Conservation (phyloP, 2,329 filamentous ascomycete genomes). For the Colletotrichum zoysiae region DNA sequence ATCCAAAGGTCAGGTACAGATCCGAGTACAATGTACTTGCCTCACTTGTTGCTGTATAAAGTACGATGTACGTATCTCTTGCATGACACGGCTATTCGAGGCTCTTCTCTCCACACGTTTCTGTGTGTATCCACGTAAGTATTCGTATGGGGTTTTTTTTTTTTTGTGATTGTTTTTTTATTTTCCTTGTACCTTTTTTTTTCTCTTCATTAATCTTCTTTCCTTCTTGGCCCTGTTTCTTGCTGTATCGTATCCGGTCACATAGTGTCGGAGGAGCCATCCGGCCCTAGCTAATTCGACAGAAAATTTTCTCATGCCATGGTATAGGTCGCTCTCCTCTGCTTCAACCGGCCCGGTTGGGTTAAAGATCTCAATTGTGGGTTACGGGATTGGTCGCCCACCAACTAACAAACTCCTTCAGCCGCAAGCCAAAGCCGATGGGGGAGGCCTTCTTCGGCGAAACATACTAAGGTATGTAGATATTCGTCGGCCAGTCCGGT, state of each 20-base stretch:
- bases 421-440: constrained; percentile 14
- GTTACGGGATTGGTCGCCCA: neutral
- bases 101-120: constrained; percentile 38
- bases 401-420: neutral
- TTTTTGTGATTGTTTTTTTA: neutral
- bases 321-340: neutral
- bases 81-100: constrained; percentile 39
- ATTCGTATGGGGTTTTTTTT: neutral
- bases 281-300: constrained; percentile 8
- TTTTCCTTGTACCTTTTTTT: neutral
- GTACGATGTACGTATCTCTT: constrained; percentile 5
- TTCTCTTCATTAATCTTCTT: neutral
- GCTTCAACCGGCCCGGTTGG: constrained; percentile 29
- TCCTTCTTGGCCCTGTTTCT: constrained; percentile 16
- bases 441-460: constrained; percentile 3
- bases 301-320: constrained; percentile 10
- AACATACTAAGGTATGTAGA: neutral
- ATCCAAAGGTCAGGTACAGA: neutral
- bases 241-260: constrained; percentile 23
- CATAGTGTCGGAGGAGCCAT: constrained; percentile 27
- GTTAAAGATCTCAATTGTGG: constrained; percentile 19
- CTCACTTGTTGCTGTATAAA: neutral
- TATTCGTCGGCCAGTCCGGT: neutral
- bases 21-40: neutral
- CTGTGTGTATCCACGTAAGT: neutral